These are phyloP conservation scores for Beauveria pseudobassiana DNA, from an alignment of 2,329 filamentous ascomycete species.

Conservation along the genomic window DNA sequence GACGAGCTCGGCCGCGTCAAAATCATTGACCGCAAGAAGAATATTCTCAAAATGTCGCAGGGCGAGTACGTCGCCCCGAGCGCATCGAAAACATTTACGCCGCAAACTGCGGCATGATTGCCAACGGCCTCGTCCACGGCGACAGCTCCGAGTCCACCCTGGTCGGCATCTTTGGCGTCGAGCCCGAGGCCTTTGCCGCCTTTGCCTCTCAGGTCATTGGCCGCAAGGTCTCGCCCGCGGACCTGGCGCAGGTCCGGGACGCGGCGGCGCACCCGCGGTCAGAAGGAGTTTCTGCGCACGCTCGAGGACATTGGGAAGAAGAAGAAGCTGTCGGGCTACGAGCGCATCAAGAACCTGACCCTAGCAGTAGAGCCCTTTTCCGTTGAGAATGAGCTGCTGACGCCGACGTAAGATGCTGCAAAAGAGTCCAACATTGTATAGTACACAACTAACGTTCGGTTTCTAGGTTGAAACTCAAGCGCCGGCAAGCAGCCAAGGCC, in stretches of 20 bases:
- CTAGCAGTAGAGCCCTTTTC: constrained; percentile 85
- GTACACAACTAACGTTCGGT: constrained; percentile 11
- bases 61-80: constrained; percentile 96
- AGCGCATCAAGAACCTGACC: constrained; percentile 67
- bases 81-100: constrained; percentile 93
- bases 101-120: constrained; percentile 69
- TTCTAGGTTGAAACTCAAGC: constrained; percentile 51
- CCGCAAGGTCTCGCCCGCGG: constrained; percentile 53
- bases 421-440: not conserved
- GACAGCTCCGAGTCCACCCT: constrained; percentile 75
- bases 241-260: constrained; percentile 58
- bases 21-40: constrained; percentile 97
- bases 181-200: constrained; percentile 73
- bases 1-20: constrained; percentile 81
- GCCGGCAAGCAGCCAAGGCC: constrained; percentile 45
- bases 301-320: constrained; percentile 71
- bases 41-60: constrained; percentile 96
- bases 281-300: constrained; percentile 67
- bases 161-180: constrained; percentile 81
- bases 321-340: constrained; percentile 87
- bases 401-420: constrained; percentile 64
- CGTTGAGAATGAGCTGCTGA: constrained; percentile 84
- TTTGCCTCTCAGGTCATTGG: constrained; percentile 74
- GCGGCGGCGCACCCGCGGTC: constrained; percentile 63
- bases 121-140: constrained; percentile 83